Conservation (phyloP, 208 protist genomes). For the Trypanosomatidae sp. region DNA sequence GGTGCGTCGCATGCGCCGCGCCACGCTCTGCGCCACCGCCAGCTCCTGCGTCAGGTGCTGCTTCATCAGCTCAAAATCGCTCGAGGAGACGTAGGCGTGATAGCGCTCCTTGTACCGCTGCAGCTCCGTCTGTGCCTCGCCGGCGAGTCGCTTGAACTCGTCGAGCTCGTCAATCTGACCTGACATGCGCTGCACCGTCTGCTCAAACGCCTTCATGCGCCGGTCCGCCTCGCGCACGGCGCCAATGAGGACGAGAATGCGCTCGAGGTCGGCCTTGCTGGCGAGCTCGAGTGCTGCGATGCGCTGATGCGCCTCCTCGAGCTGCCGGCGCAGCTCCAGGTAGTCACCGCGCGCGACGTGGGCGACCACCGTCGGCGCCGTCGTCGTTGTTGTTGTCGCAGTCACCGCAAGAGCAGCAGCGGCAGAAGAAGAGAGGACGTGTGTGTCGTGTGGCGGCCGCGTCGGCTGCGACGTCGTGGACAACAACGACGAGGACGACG, state of each 20-base stretch:
- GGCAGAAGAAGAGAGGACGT: too few relatives aligned
- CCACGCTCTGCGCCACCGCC: constrained; percentile 17
- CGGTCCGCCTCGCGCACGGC: constrained; percentile 64
- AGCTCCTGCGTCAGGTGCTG: constrained; percentile 54
- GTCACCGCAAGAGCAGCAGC: too few relatives aligned
- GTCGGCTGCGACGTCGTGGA: too few relatives aligned
- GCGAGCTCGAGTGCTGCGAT: constrained; percentile 27
- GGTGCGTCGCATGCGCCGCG: constrained; percentile 51
- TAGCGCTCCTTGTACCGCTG: constrained; percentile 54
- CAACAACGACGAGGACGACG: too few relatives aligned
- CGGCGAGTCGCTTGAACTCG: constrained; percentile 64
- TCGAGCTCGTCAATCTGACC: constrained; percentile 53
- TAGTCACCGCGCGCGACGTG: constrained; percentile 2
- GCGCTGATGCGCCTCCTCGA: constrained; percentile 16
- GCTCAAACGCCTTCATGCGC: constrained; percentile 47
- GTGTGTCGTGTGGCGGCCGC: too few relatives aligned
- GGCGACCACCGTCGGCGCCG: too few relatives aligned
- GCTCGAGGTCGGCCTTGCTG: constrained; percentile 53
- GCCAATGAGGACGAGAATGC: constrained; percentile 62
- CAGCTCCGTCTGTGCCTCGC: constrained; percentile 63
- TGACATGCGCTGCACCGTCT: constrained; percentile 15
- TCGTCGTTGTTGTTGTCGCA: too few relatives aligned
- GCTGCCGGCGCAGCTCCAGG: constrained; percentile 16
- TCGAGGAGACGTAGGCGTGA: constrained; percentile 37
- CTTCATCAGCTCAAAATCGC: constrained; percentile 56